phyloP scores from a whole-genome alignment of 768 basidiomycete species.

The Agrocybe pediades region DNA sequence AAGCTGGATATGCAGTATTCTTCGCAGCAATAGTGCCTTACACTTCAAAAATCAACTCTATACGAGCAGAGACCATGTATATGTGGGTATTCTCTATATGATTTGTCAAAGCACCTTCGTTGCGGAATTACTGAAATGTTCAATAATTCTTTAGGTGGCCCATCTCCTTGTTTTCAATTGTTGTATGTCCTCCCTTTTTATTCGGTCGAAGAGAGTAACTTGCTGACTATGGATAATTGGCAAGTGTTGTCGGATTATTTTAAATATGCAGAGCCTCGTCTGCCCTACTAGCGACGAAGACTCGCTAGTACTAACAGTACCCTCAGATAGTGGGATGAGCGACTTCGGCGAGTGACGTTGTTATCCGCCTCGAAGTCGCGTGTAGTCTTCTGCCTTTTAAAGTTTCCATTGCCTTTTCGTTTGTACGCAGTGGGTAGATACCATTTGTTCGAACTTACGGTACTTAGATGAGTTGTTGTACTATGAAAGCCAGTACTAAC shows the following conservation, averaged over 20 bases:
- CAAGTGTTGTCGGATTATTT: slow-evolving; percentile 4
- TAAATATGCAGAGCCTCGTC: slow-evolving; percentile 3
- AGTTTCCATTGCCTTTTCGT: too few species aligned
- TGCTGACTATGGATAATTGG: not conserved
- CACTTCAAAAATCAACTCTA: not conserved
- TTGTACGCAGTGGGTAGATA: too few species aligned
- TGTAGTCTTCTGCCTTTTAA: too few species aligned
- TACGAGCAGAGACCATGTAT: not conserved
- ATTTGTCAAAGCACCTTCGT: not conserved
- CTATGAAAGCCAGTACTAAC: too few species aligned
- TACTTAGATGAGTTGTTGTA: too few species aligned
- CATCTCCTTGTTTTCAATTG: not conserved
- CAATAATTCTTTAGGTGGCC: not conserved
- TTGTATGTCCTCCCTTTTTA: not conserved
- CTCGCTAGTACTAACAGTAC: not conserved
- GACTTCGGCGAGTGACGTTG: too few species aligned
- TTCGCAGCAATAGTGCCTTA: not conserved
- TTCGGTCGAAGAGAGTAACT: too few species aligned
- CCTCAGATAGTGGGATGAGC: not conserved
- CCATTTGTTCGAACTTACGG: too few species aligned
- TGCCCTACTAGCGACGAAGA: not conserved
- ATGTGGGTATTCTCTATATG: not conserved
- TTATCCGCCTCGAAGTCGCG: too few species aligned
- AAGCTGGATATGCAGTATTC: not conserved
- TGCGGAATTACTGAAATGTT: not conserved